A percentile compares a stretch with the other conserved stretches of the same genome.
Evolutionary conservation across 371 early-diverging fungal species (phyloP).

Genomic region (Choanephora cucurbitarum): DNA sequence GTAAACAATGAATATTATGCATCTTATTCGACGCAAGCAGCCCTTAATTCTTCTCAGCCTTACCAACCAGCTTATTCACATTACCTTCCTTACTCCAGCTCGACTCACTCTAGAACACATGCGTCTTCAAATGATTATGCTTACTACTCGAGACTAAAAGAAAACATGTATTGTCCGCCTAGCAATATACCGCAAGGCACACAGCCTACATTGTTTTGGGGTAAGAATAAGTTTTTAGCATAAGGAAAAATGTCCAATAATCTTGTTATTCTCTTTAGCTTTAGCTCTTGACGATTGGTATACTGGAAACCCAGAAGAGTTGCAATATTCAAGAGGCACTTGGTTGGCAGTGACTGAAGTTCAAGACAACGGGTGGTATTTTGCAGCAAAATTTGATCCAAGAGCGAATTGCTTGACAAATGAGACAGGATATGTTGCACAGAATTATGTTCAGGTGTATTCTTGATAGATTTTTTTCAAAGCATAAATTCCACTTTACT

Average conservation of each 20-base stretch:
- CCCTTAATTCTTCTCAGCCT: background rate
- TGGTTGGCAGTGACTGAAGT: slow-evolving; percentile 66
- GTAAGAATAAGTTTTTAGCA: slow-evolving; percentile 11
- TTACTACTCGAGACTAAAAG: background rate
- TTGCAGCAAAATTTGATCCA: slow-evolving; percentile 62
- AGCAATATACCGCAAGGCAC: slow-evolving; percentile 2
- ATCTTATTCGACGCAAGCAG: background rate
- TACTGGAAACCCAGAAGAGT: slow-evolving; percentile 77
- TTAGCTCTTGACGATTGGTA: slow-evolving; percentile 83
- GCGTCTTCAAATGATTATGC: background rate
- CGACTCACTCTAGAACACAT: background rate
- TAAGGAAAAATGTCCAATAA: no score
- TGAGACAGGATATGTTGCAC: slow-evolving; percentile 38
- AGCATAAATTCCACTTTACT: no score
- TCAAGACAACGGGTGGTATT: slow-evolving; percentile 75
- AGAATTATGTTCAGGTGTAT: slow-evolving; percentile 25
- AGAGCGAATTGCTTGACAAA: slow-evolving; percentile 21
- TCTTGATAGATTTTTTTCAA: no score
- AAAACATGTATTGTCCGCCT: slow-evolving; percentile 2
- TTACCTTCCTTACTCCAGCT: background rate
- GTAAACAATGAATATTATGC: background rate
- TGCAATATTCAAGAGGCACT: slow-evolving; percentile 74
- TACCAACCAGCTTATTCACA: background rate
- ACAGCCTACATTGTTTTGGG: slow-evolving; percentile 19
- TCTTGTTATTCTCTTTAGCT: slow-evolving; percentile 46